Evolutionary conservation across 805 yeast species (phyloP).

Genomic region (Ogataea pignaliae): DNA sequence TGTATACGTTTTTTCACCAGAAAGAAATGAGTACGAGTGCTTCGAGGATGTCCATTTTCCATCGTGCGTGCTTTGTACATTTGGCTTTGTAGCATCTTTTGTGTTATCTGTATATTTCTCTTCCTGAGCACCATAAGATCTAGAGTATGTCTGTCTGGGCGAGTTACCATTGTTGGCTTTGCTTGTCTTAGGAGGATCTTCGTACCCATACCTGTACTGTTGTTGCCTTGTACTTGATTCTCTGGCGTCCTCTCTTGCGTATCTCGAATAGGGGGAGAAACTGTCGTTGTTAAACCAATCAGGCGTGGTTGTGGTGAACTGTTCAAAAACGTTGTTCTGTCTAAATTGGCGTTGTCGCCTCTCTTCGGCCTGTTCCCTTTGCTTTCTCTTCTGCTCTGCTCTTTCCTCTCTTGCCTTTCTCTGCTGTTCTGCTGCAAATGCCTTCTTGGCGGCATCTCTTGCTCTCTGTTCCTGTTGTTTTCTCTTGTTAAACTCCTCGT

Average conservation of each 20-base stretch:
- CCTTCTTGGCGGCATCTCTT: constrained; percentile 5
- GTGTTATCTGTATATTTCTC: background rate
- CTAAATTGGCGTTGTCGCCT: background rate
- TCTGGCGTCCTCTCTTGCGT: background rate
- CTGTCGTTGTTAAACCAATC: background rate
- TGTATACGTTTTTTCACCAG: constrained; percentile 24
- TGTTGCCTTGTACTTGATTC: background rate
- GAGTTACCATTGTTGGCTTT: background rate
- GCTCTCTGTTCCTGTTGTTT: constrained; percentile 13
- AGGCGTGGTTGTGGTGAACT: background rate
- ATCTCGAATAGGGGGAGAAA: background rate
- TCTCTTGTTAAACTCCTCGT: constrained; percentile 16
- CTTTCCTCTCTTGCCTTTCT: constrained; percentile 6
- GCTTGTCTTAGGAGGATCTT: background rate
- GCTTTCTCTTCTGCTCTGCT: background rate
- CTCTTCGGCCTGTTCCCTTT: background rate
- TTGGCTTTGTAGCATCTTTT: constrained; percentile 15
- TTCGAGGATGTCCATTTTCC: constrained; percentile 22
- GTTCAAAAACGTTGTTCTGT: background rate
- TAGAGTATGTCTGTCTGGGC: background rate
- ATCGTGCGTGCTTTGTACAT: constrained; percentile 20
- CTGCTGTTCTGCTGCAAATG: background rate
- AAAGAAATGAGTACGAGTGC: constrained; percentile 24
- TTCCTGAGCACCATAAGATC: background rate
- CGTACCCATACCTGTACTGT: background rate